Evolutionary conservation across 225 moss, liverwort and hornwort species (phyloP).

Genomic region (Physcomitrellopsis africana): DNA sequence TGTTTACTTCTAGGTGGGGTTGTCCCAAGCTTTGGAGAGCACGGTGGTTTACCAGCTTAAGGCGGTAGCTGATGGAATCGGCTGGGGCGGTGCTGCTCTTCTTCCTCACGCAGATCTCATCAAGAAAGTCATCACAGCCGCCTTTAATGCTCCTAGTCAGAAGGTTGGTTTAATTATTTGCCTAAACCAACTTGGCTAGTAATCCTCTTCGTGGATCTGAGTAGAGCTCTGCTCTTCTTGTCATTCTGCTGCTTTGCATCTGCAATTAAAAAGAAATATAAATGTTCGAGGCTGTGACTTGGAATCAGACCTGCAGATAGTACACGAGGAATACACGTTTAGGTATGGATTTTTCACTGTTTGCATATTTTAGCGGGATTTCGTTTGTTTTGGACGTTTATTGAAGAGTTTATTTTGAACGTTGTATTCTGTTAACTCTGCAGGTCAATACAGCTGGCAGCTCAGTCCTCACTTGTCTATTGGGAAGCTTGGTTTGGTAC

Average conservation of each 20-base stretch:
- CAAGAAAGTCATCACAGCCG: slow-evolving; percentile 72
- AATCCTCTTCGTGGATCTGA: background rate
- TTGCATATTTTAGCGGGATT: slow-evolving; percentile 1
- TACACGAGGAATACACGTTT: background rate
- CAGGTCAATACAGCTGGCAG: slow-evolving; percentile 87
- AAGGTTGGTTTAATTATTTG: slow-evolving; percentile 49
- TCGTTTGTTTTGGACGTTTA: too few relatives aligned
- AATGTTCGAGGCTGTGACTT: background rate
- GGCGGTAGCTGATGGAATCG: slow-evolving; percentile 57
- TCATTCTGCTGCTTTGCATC: slow-evolving; percentile 26
- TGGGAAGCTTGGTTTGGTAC: slow-evolving; percentile 61
- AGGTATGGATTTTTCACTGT: slow-evolving; percentile 15
- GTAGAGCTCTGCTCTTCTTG: slow-evolving; percentile 3
- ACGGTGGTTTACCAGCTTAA: slow-evolving; percentile 78
- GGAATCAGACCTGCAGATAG: background rate
- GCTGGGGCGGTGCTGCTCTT: slow-evolving; percentile 61
- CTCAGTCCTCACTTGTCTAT: slow-evolving; percentile 48
- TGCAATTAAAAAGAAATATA: background rate
- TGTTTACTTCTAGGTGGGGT: slow-evolving; percentile 56
- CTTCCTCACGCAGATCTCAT: slow-evolving; percentile 61
- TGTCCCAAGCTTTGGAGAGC: slow-evolving; percentile 79
- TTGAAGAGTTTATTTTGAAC: slow-evolving; percentile 10
- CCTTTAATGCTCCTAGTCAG: slow-evolving; percentile 84
- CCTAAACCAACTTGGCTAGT: slow-evolving; percentile 1
- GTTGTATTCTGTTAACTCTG: slow-evolving; percentile 7